phyloP scores from a whole-genome alignment of 495 filamentous ascomycete species.

The Podospora pseudocomata region DNA sequence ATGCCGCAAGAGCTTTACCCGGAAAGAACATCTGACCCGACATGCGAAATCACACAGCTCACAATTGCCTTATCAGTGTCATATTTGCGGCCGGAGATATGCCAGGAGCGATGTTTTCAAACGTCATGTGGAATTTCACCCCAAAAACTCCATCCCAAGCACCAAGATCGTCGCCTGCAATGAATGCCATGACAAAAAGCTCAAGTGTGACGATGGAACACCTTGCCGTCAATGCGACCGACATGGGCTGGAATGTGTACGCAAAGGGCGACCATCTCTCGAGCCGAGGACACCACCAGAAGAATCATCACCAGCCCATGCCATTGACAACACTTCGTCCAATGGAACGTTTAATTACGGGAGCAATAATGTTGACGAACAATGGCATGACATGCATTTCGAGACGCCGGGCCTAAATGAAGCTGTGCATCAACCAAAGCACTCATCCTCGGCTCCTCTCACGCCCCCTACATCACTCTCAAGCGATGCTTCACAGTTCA shows the following conservation, averaged over 20 bases:
- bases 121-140: conserved; percentile 30
- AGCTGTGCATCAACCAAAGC: not conserved
- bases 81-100: conserved; percentile 30
- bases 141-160: conserved; percentile 7
- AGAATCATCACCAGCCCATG: not conserved
- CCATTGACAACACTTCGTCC: not conserved
- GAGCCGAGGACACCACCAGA: not conserved
- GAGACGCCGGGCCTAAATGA: not conserved
- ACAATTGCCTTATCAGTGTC: conserved; percentile 24
- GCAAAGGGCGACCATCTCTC: not conserved
- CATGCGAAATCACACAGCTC: conserved; percentile 30
- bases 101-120: conserved; percentile 34
- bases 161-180: conserved; percentile 1
- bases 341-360: not conserved
- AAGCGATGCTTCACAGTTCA: not conserved
- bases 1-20: conserved; percentile 27
- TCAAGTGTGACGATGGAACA: conserved; percentile 8
- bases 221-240: conserved; percentile 3
- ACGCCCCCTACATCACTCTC: not conserved
- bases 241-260: conserved; percentile 5
- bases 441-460: not conserved
- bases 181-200: conserved; percentile 2
- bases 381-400: not conserved
- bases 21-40: conserved; percentile 32
- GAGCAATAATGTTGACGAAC: not conserved